These are phyloP conservation scores for Coelastrella sp. DNA, from an alignment of 139 green algal species.

Conservation along the genomic window DNA sequence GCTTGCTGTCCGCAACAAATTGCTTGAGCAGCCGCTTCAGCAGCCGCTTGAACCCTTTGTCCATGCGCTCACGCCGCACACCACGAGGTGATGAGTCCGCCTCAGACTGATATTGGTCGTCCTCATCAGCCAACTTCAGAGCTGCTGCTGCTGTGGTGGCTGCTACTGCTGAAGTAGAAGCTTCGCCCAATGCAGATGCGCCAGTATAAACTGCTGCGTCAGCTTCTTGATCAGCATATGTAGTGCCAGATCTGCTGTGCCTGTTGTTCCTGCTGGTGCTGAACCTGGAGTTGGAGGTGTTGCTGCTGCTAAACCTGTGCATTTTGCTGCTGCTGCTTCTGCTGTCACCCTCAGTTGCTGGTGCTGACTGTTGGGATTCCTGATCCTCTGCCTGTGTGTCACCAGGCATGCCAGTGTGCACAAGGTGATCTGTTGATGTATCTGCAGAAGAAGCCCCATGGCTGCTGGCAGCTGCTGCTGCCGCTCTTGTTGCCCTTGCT, in stretches of 20 bases:
- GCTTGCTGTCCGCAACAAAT: conserved; percentile 27
- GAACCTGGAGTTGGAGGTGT: neutral
- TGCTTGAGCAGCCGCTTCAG: conserved; percentile 20
- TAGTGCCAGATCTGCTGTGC: too few species aligned
- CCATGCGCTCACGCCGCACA: neutral
- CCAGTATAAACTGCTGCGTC: neutral
- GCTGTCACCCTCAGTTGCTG: neutral
- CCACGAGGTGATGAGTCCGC: neutral
- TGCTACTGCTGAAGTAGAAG: neutral
- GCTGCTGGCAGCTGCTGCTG: conserved; percentile 21
- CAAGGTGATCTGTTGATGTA: neutral
- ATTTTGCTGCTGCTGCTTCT: neutral
- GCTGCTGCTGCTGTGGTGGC: neutral
- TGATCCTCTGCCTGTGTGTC: neutral
- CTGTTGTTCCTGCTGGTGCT: neutral
- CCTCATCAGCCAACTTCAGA: neutral
- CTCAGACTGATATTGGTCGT: neutral
- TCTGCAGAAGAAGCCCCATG: neutral
- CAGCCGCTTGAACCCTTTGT: conserved; percentile 31
- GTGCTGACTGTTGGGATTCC: neutral
- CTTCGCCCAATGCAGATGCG: neutral
- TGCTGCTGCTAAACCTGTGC: conserved; percentile 5
- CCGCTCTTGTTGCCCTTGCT: neutral
- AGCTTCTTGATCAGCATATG: too few species aligned
- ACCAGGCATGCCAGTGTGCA: neutral